Base-by-base conservation (phyloP, 495 filamentous ascomycete genomes). In the Cladorrhinum samala region DNA sequence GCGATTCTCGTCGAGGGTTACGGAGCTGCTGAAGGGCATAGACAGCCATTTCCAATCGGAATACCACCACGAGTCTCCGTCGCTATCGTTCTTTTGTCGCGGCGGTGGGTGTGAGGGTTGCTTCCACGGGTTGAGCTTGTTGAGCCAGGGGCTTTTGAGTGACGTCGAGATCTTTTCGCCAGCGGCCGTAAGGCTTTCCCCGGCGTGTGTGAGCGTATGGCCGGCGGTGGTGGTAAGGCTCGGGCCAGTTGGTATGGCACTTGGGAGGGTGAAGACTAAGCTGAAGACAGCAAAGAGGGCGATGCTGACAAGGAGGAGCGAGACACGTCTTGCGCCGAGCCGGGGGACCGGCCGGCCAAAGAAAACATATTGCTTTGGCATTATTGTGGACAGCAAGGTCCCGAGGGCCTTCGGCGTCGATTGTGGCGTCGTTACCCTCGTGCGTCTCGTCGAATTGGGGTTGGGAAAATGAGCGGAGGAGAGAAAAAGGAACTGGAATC, bases 1-100 rank as follows among this genome's bases (percentile, higher is more conserved):
- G 42, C 91, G 78, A 55, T 84, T 83, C 69, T 95, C 91, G 58
- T 96, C 91, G 30, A 89, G 77, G 0, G 91, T 94, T 43, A 93
- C 79, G 23, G 83, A 79, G 24, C 83, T 89, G 37, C 91, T 96
- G 68, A 96, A 97, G 13, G 91, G 91, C 55, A 85, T 85, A 9
- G 66, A 65, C 54, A 87, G 71, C 92, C 92, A 96, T 64, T 83
- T 86, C 82, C 83, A 91, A 65, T 93, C 83, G 54, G 77, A 84
- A 68, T 89, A 89, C 93, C 93, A 98, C 59, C 79, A 85, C 49
- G 83, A 81, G 56, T 85, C 86, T 46, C 83, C 88, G 59, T 81
- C 85, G 7, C 86, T 86, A 60, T 86, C 91, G 62, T 90, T 88
- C 41, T 84, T 80, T 63, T 89, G 84, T 17, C 74, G 68, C 19